These are phyloP conservation scores for Phaeolepiota aurea DNA, from an alignment of 768 basidiomycete genomes.

Conservation along the genomic window DNA sequence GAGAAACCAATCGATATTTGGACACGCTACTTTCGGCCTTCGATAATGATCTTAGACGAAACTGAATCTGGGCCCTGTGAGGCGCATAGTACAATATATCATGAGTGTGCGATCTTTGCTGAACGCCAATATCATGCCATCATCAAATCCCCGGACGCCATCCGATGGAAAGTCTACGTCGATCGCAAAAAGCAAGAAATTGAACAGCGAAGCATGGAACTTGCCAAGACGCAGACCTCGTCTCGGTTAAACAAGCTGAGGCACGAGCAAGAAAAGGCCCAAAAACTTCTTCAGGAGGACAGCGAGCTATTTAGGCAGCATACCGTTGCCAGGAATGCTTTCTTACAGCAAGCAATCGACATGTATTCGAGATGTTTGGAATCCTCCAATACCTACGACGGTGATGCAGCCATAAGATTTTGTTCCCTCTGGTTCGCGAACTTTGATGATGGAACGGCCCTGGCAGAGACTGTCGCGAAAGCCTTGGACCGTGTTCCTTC, in stretches of 20 bases:
- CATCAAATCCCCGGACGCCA: slow-evolving; percentile 57
- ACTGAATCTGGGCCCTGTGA: slow-evolving; percentile 10
- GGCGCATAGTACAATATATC: slow-evolving; percentile 55
- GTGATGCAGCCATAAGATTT: slow-evolving; percentile 70
- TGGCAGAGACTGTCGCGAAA: slow-evolving; percentile 26
- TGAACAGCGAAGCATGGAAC: slow-evolving; percentile 33
- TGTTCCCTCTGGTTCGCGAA: slow-evolving; percentile 91
- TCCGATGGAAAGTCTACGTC: slow-evolving; percentile 62
- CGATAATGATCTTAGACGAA: slow-evolving; percentile 27
- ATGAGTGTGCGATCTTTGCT: slow-evolving; percentile 83
- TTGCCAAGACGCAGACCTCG: slow-evolving; percentile 11
- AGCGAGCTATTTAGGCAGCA: slow-evolving; percentile 47
- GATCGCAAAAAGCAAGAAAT: slow-evolving; percentile 71
- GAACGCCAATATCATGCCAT: slow-evolving; percentile 79
- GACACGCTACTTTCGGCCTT: slow-evolving; percentile 60
- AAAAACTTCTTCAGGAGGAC: slow-evolving; percentile 33
- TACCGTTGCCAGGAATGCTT: slow-evolving; percentile 40
- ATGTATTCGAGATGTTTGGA: slow-evolving; percentile 81
- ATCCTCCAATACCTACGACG: slow-evolving; percentile 65
- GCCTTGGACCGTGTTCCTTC: slow-evolving; percentile 65
- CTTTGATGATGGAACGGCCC: slow-evolving; percentile 51
- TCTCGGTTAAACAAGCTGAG: slow-evolving; percentile 11
- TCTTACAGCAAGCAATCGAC: slow-evolving; percentile 67
- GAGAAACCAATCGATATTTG: slow-evolving; percentile 71
- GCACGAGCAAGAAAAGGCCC: slow-evolving; percentile 20